These are phyloP conservation scores for Gaeumannomyces tritici DNA, from an alignment of 2,329 filamentous ascomycete species.

Conservation along the genomic window DNA sequence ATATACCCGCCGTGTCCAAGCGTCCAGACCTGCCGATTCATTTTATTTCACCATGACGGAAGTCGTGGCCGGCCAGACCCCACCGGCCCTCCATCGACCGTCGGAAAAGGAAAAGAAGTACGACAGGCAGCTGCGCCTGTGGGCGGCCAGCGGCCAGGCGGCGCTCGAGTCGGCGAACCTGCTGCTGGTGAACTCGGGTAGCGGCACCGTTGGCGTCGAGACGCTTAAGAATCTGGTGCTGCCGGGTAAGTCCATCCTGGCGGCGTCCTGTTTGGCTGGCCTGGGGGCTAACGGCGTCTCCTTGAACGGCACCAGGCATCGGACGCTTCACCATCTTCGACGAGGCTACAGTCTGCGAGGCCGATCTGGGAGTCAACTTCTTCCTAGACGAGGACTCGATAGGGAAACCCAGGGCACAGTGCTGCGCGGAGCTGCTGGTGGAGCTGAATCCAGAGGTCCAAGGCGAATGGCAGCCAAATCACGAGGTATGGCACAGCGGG, in stretches of 20 bases:
- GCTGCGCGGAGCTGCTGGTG: conserved; percentile 64
- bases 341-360: conserved; percentile 62
- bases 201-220: conserved; percentile 83
- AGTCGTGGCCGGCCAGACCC: conserved; percentile 32
- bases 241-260: conserved; percentile 48
- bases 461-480: conserved; percentile 56
- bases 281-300: conserved; percentile 4
- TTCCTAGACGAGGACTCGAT: conserved; percentile 76
- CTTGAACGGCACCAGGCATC: conserved; percentile 44
- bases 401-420: conserved; percentile 68
- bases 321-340: conserved; percentile 90
- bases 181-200: conserved; percentile 77
- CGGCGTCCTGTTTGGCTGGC: conserved; percentile 8
- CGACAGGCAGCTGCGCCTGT: conserved; percentile 87
- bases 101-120: conserved; percentile 68
- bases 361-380: conserved; percentile 92
- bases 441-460: conserved; percentile 92
- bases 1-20: no score
- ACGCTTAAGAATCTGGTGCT: conserved; percentile 95
- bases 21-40: neutral
- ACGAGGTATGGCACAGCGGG: conserved; percentile 24
- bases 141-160: conserved; percentile 86
- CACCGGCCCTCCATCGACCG: conserved; percentile 39
- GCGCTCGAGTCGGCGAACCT: conserved; percentile 87
- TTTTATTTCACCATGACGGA: conserved; percentile 28